Evolutionary conservation across 768 basidiomycete genomes (phyloP).

Genomic region (Xanthoconium purpureum): DNA sequence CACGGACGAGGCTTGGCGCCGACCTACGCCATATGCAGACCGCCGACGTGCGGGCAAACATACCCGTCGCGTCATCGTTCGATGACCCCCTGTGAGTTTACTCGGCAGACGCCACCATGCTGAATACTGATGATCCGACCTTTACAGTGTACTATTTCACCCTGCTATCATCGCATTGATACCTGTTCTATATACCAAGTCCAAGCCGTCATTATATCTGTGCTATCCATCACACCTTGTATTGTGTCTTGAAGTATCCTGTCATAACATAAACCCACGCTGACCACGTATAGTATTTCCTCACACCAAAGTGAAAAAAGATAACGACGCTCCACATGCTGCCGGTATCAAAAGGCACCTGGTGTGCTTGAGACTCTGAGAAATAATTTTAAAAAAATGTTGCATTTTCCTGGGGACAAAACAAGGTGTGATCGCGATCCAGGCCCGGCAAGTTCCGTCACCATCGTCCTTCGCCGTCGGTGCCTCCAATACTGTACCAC

Average conservation of each 20-base stretch:
- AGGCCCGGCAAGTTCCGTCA: slow-evolving; percentile 22
- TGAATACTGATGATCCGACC: background rate
- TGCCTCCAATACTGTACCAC: slow-evolving; percentile 15
- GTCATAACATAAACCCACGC: slow-evolving; percentile 11
- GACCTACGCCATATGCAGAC: slow-evolving; percentile 71
- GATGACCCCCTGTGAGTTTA: slow-evolving; percentile 23
- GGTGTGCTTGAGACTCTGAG: slow-evolving; percentile 1
- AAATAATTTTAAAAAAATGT: background rate
- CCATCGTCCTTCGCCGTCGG: slow-evolving; percentile 17
- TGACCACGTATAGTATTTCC: slow-evolving; percentile 15
- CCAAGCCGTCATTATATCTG: slow-evolving; percentile 18
- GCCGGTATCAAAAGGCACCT: slow-evolving; percentile 11
- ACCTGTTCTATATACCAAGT: slow-evolving; percentile 21
- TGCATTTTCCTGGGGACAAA: slow-evolving; percentile 3
- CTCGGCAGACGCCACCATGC: background rate
- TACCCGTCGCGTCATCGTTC: slow-evolving; percentile 67
- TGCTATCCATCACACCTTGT: slow-evolving; percentile 23
- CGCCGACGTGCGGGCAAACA: slow-evolving; percentile 79
- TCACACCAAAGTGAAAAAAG: slow-evolving; percentile 4
- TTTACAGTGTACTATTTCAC: background rate
- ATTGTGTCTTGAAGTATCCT: slow-evolving; percentile 18
- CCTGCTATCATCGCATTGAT: slow-evolving; percentile 19
- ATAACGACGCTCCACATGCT: slow-evolving; percentile 14
- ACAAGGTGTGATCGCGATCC: slow-evolving; percentile 18
- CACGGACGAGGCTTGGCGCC: slow-evolving; percentile 67